Evolutionary conservation across 495 filamentous ascomycete species (phyloP).

Genomic region (Pseudoneurospora amorphoporcata): DNA sequence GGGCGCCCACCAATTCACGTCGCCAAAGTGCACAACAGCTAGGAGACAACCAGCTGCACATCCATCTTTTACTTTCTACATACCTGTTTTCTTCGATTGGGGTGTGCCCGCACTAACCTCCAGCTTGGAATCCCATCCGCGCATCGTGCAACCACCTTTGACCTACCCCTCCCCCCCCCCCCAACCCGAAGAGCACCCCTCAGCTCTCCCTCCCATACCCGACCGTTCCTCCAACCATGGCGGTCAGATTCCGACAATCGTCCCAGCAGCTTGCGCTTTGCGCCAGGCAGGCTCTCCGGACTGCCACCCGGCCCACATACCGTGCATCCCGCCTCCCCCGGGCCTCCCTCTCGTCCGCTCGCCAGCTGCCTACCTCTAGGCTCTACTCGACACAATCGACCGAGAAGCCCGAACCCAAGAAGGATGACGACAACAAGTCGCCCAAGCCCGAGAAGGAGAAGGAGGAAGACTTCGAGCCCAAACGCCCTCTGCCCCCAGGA

Average conservation of each 20-base stretch:
- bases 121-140: background rate
- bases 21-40: constrained; percentile 2
- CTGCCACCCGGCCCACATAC: constrained; percentile 11
- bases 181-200: constrained; percentile 2
- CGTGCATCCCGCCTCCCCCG: constrained; percentile 8
- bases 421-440: background rate
- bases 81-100: background rate
- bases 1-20: background rate
- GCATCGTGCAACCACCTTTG: background rate
- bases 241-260: constrained; percentile 20
- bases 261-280: constrained; percentile 19
- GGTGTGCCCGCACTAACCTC: background rate
- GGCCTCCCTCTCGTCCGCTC: constrained; percentile 3
- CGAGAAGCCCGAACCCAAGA: background rate
- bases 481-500: constrained; percentile 17
- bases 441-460: background rate
- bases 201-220: background rate
- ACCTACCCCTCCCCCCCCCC: background rate
- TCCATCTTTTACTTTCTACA: background rate
- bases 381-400: constrained; percentile 14
- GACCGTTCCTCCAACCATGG: constrained; percentile 1
- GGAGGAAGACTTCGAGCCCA: background rate
- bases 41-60: constrained; percentile 1
- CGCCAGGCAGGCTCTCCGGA: constrained; percentile 13
- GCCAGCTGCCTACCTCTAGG: constrained; percentile 3